Evolutionary conservation across 2,329 filamentous ascomycete species (phyloP).

Genomic region (Diaporthe destruens): DNA sequence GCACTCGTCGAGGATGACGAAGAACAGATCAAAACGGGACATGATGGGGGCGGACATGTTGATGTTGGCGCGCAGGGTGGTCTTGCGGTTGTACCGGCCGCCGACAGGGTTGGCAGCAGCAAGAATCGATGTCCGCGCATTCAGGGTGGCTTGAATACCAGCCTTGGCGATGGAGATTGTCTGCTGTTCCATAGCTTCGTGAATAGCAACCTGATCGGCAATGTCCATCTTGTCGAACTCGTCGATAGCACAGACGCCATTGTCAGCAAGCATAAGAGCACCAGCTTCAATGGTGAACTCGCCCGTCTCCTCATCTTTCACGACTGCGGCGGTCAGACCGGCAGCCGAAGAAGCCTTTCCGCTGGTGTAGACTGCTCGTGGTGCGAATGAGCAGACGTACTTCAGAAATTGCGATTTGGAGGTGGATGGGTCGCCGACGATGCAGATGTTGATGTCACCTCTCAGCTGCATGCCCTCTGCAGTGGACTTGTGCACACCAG

Average conservation of each 20-base stretch:
- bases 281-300: slow-evolving; percentile 99
- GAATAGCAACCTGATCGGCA: slow-evolving; percentile 95
- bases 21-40: slow-evolving; percentile 99
- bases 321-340: slow-evolving; percentile 95
- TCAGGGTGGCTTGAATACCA: slow-evolving; percentile 96
- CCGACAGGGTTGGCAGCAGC: slow-evolving; percentile 96
- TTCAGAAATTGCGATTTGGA: slow-evolving; percentile 99
- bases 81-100: slow-evolving; percentile 97
- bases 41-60: slow-evolving; percentile 99
- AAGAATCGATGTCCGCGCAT: slow-evolving; percentile 94
- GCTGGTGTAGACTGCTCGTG: slow-evolving; percentile 95
- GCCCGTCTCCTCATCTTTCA: slow-evolving; percentile 98
- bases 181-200: slow-evolving; percentile 99
- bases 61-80: slow-evolving; percentile 92
- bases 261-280: slow-evolving; percentile 96
- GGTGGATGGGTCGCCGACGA: slow-evolving; percentile 96
- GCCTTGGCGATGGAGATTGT: slow-evolving; percentile 99
- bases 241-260: slow-evolving; percentile 97
- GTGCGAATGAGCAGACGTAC: slow-evolving; percentile 97
- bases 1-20: slow-evolving; percentile 96
- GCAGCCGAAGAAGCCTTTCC: slow-evolving; percentile 98
- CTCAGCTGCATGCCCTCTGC: slow-evolving; percentile 94
- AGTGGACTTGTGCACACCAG: slow-evolving; percentile 93
- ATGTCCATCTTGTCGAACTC: slow-evolving; percentile 99
- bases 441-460: slow-evolving; percentile 98